phyloP scores from a whole-genome alignment of 73 alveolate genomes.

The Breviolum minutum region DNA sequence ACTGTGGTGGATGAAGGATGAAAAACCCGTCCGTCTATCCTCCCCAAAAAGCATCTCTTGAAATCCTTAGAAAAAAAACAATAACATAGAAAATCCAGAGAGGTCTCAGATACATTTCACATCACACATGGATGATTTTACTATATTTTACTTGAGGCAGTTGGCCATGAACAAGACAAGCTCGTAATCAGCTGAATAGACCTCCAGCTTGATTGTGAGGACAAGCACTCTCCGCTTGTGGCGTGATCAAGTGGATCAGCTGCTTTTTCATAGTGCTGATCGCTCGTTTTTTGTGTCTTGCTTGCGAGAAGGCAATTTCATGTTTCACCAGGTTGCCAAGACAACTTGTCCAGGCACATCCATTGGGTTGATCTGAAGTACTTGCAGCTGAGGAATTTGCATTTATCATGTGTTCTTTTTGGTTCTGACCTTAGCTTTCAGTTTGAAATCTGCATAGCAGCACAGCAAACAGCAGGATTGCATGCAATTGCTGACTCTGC shows the following conservation, averaged over 20 bases:
- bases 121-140: too few relatives aligned
- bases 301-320: neutral
- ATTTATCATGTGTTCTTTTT: constrained; percentile 43
- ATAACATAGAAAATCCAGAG: too few relatives aligned
- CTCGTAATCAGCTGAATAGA: too few relatives aligned
- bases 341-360: too few relatives aligned
- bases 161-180: neutral
- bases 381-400: constrained; percentile 52
- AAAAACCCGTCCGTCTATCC: too few relatives aligned
- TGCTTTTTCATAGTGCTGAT: constrained; percentile 87
- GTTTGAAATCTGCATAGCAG: too few relatives aligned
- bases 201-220: neutral
- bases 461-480: too few relatives aligned
- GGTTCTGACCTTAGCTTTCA: constrained; percentile 26
- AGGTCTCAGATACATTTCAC: too few relatives aligned
- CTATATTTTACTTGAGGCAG: neutral
- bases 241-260: constrained; percentile 92
- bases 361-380: neutral
- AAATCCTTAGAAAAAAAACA: neutral
- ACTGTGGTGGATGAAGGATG: neutral
- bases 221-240: constrained; percentile 91
- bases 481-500: too few relatives aligned
- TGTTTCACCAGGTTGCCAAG: neutral
- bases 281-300: constrained; percentile 63
- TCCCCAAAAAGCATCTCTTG: neutral